phyloP scores from a whole-genome alignment of 2,329 filamentous ascomycete species.

The Alternaria sp. region DNA sequence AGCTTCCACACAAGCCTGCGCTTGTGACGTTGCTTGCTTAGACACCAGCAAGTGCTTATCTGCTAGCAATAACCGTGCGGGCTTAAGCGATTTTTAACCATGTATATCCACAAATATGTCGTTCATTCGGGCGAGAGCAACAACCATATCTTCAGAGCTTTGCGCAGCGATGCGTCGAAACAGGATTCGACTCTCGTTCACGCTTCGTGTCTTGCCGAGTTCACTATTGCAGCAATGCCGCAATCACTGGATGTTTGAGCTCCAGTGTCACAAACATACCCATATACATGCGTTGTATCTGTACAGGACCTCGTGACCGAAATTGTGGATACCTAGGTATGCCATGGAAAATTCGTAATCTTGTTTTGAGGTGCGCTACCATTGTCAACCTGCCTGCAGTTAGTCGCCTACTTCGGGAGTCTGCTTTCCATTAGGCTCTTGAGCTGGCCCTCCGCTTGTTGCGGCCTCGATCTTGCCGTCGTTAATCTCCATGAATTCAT shows the following conservation, averaged over 20 bases:
- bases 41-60: slow-evolving; percentile 7
- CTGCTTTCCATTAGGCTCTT: neutral
- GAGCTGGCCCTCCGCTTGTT: neutral
- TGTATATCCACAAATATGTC: neutral
- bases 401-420: neutral
- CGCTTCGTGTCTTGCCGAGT: neutral
- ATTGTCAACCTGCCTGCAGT: neutral
- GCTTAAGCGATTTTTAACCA: neutral
- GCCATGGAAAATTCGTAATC: neutral
- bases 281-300: neutral
- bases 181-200: neutral
- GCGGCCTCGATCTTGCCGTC: neutral
- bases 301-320: neutral
- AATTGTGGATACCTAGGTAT: neutral
- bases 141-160: neutral
- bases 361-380: neutral
- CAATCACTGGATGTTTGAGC: neutral
- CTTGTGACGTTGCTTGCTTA: slow-evolving; percentile 26
- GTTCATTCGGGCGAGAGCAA: neutral
- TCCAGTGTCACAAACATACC: neutral
- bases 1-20: slow-evolving; percentile 22
- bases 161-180: neutral
- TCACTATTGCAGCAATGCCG: neutral
- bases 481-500: slow-evolving; percentile 32
- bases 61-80: neutral